phyloP scores from a whole-genome alignment of 192 early-diverging fungal species.

The Radiomyces spectabilis region DNA sequence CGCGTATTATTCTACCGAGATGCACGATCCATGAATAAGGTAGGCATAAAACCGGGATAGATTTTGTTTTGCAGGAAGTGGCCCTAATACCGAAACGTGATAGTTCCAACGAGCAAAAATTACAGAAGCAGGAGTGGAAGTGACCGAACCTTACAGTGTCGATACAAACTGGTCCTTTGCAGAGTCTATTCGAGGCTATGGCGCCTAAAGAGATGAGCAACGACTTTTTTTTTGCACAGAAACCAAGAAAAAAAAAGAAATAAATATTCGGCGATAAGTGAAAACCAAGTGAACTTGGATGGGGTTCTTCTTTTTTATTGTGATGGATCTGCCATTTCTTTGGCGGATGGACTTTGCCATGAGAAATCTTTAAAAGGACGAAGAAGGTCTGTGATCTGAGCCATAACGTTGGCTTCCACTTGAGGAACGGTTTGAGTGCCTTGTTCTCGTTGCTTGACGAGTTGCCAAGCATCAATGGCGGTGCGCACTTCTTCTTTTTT shows the following conservation, averaged over 20 bases:
- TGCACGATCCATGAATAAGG: conserved; percentile 86
- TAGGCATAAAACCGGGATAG: too few relatives aligned
- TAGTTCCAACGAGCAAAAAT: conserved; percentile 90
- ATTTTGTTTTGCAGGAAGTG: too few relatives aligned
- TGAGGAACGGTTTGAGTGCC: conserved; percentile 4
- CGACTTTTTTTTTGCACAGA: neutral
- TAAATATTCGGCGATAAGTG: too few relatives aligned
- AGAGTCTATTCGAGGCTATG: conserved; percentile 67
- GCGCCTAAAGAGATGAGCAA: too few relatives aligned
- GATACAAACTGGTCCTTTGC: conserved; percentile 91
- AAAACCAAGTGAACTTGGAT: too few relatives aligned
- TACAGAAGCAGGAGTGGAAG: conserved; percentile 70
- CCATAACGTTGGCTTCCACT: conserved; percentile 18
- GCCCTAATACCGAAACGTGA: too few relatives aligned
- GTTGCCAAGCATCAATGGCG: conserved; percentile 27
- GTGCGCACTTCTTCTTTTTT: conserved; percentile 39
- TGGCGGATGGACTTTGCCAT: conserved; percentile 34
- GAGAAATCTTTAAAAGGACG: conserved; percentile 29
- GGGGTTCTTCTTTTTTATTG: neutral
- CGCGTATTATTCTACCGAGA: conserved; percentile 94
- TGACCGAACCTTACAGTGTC: conserved; percentile 82
- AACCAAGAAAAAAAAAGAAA: too few relatives aligned
- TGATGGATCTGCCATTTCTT: conserved; percentile 4
- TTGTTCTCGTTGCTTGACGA: conserved; percentile 16
- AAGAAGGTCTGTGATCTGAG: conserved; percentile 27